A percentile compares a stretch with the other conserved stretches of the same genome.
Evolutionary conservation across 2,329 filamentous ascomycete species (phyloP).

Genomic region (Coniella vitis): DNA sequence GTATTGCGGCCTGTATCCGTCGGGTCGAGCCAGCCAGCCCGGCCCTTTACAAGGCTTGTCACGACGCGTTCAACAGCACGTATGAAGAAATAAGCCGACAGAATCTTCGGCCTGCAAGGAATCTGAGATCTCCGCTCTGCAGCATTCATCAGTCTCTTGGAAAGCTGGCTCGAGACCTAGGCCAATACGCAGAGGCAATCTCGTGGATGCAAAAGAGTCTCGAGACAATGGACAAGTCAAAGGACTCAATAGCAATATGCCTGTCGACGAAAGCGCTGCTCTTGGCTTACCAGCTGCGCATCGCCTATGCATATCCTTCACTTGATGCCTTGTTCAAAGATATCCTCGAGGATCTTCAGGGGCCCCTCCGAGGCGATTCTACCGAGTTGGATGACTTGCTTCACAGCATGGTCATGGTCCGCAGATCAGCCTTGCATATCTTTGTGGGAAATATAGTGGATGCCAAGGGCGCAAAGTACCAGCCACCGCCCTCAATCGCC

Average conservation of each 20-base stretch:
- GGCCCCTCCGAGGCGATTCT: slow-evolving; percentile 51
- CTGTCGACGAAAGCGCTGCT: slow-evolving; percentile 49
- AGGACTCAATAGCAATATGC: slow-evolving; percentile 42
- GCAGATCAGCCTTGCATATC: slow-evolving; percentile 47
- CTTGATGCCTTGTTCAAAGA: slow-evolving; percentile 38
- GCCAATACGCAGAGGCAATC: slow-evolving; percentile 44
- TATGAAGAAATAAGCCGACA: slow-evolving; percentile 32
- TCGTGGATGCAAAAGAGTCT: slow-evolving; percentile 47
- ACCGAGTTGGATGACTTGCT: slow-evolving; percentile 56
- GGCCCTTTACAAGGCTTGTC: slow-evolving; percentile 34
- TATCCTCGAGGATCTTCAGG: slow-evolving; percentile 49
- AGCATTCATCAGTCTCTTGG: slow-evolving; percentile 46
- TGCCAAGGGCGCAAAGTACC: slow-evolving; percentile 8
- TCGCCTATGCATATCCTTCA: slow-evolving; percentile 28
- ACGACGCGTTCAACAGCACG: slow-evolving; percentile 29
- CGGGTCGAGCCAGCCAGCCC: slow-evolving; percentile 33
- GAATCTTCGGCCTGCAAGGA: slow-evolving; percentile 26
- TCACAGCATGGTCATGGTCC: slow-evolving; percentile 45
- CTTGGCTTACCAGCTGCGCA: slow-evolving; percentile 46
- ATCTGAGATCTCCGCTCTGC: slow-evolving; percentile 37
- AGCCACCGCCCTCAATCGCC: slow-evolving; percentile 18
- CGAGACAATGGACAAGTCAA: slow-evolving; percentile 27
- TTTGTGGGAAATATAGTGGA: slow-evolving; percentile 27
- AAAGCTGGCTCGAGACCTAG: slow-evolving; percentile 37
- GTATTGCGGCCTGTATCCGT: slow-evolving; percentile 53